Conservation (phyloP, 352 stramenopile species). For the Pythium scleroteichum region DNA sequence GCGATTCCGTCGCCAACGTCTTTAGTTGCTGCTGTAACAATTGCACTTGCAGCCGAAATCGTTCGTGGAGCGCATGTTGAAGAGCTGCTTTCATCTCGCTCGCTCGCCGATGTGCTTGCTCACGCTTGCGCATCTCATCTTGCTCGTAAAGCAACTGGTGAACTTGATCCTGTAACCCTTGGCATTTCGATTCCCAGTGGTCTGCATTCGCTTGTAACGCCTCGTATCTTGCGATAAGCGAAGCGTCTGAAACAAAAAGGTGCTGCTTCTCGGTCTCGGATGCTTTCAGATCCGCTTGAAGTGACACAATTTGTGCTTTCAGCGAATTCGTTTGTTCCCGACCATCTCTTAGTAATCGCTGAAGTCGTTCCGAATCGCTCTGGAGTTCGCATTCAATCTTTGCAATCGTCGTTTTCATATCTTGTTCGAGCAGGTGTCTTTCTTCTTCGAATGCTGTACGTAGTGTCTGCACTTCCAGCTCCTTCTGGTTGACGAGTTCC, state of each 20-base stretch:
- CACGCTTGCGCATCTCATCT: neutral
- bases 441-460: slow-evolving; percentile 39
- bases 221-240: slow-evolving; percentile 3
- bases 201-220: slow-evolving; percentile 10
- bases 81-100: neutral
- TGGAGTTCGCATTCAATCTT: slow-evolving; percentile 47
- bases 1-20: slow-evolving; percentile 16
- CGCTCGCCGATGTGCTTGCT: neutral
- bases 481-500: slow-evolving; percentile 32
- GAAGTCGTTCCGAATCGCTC: slow-evolving; percentile 30
- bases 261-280: slow-evolving; percentile 7
- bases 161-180: slow-evolving; percentile 20
- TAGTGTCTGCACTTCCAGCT: slow-evolving; percentile 36
- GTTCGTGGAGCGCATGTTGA: neutral
- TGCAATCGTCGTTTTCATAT: slow-evolving; percentile 40
- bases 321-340: slow-evolving; percentile 13
- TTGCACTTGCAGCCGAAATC: slow-evolving; percentile 21
- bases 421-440: slow-evolving; percentile 40
- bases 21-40: slow-evolving; percentile 19
- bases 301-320: slow-evolving; percentile 1
- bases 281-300: slow-evolving; percentile 7
- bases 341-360: slow-evolving; percentile 19
- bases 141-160: slow-evolving; percentile 23
- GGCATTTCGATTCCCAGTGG: slow-evolving; percentile 22
- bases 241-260: slow-evolving; percentile 9